Evolutionary conservation across 2,329 filamentous ascomycete genomes (phyloP).

Genomic region (Cercospora zeae-maydis): DNA sequence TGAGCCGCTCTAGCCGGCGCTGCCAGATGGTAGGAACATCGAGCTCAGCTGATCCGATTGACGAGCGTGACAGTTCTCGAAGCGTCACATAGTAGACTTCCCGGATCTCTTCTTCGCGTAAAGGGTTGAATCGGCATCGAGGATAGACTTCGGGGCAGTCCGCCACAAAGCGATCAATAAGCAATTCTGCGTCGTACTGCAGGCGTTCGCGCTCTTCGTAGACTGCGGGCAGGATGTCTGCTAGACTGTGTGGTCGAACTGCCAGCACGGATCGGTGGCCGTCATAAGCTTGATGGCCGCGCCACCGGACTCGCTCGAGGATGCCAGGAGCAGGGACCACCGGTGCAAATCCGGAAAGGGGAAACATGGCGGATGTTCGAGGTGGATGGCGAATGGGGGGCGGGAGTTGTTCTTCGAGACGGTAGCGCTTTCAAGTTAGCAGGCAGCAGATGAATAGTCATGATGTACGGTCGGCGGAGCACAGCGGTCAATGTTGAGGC

Average conservation of each 20-base stretch:
- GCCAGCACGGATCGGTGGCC: constrained; percentile 8
- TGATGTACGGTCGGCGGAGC: background rate
- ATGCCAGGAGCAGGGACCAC: background rate
- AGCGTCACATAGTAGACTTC: constrained; percentile 17
- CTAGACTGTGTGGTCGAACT: constrained; percentile 9
- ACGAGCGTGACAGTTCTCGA: constrained; percentile 13
- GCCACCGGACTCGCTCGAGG: background rate
- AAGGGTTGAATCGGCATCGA: constrained; percentile 15
- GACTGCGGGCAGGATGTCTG: constrained; percentile 8
- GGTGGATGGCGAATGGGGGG: no score
- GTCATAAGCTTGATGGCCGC: constrained; percentile 1
- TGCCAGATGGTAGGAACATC: constrained; percentile 5
- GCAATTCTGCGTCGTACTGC: constrained; percentile 10
- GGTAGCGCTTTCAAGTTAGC: background rate
- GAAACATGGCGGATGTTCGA: background rate
- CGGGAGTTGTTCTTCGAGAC: background rate
- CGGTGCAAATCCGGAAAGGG: background rate
- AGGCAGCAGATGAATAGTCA: background rate
- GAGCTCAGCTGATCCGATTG: background rate
- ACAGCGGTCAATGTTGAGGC: background rate
- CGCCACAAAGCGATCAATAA: constrained; percentile 16
- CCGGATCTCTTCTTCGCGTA: constrained; percentile 15
- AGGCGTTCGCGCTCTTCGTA: constrained; percentile 14
- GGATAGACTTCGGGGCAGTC: constrained; percentile 16
- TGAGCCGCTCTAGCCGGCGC: constrained; percentile 9